Percentiles rank a stretch among this genome's conserved stretches.
Evolutionary conservation across 2,329 filamentous ascomycete species (phyloP).

Genomic region (Chalara sp.): DNA sequence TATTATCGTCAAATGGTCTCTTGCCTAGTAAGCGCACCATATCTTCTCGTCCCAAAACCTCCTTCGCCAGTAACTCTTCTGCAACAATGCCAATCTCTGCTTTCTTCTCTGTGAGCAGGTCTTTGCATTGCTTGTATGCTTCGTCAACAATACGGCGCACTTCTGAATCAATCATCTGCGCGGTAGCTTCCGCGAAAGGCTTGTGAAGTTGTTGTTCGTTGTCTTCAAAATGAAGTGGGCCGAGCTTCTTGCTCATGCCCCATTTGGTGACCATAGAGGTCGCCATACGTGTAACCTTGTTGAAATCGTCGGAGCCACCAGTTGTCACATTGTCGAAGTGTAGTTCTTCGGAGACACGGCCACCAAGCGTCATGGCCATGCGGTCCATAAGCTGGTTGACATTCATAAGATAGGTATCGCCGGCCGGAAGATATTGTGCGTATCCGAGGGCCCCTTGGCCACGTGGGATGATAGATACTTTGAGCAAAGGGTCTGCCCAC

Average conservation of each 20-base stretch:
- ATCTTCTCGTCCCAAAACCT: conserved; percentile 86
- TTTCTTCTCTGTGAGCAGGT: conserved; percentile 80
- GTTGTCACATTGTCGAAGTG: conserved; percentile 96
- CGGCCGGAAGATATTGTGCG: conserved; percentile 89
- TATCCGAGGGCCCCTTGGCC: conserved; percentile 92
- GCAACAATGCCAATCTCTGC: conserved; percentile 82
- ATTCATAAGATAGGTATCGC: conserved; percentile 93
- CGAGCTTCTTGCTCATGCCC: conserved; percentile 95
- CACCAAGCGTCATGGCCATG: conserved; percentile 98
- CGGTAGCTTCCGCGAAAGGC: conserved; percentile 92
- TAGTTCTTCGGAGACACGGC: conserved; percentile 89
- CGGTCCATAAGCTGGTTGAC: conserved; percentile 95
- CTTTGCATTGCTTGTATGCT: conserved; percentile 85
- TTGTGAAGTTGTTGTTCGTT: conserved; percentile 75
- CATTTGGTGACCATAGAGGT: conserved; percentile 99
- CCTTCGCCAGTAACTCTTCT: conserved; percentile 87
- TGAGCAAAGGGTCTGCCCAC: conserved; percentile 92
- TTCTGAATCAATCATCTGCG: conserved; percentile 84
- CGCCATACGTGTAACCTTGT: conserved; percentile 94
- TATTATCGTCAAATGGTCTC: conserved; percentile 71
- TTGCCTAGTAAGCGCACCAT: conserved; percentile 83
- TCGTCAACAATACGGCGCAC: conserved; percentile 87
- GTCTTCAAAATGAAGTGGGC: conserved; percentile 85
- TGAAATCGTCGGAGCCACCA: conserved; percentile 94
- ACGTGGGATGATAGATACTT: conserved; percentile 97